These are phyloP conservation scores for Neurospora africana DNA, from an alignment of 495 filamentous ascomycete genomes.

Conservation along the genomic window DNA sequence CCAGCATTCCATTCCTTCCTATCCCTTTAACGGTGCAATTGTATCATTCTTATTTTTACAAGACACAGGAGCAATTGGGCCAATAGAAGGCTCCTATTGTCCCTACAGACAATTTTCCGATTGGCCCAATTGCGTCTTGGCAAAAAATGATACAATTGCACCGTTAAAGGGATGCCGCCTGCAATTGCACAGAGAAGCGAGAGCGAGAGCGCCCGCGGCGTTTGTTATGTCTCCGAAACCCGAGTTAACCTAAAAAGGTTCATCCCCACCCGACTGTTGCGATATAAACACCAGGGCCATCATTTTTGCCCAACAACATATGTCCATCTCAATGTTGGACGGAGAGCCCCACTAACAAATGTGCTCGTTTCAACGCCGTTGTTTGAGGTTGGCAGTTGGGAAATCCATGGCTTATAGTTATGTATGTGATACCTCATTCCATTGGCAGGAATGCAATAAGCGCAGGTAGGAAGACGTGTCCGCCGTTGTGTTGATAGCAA, in stretches of 20 bases:
- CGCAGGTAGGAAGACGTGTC: background rate
- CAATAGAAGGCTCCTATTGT: too few species aligned
- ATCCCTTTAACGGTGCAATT: too few species aligned
- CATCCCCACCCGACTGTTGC: background rate
- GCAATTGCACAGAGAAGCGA: background rate
- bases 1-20: background rate
- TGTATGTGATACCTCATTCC: background rate
- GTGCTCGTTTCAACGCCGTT: background rate
- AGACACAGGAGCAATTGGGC: too few species aligned
- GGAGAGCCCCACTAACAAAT: conserved; percentile 23
- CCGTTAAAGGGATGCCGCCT: too few species aligned
- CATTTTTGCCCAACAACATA: conserved; percentile 55
- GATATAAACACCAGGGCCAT: background rate
- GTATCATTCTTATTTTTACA: too few species aligned
- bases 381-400: background rate
- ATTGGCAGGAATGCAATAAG: background rate
- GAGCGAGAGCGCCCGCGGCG: background rate
- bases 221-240: background rate
- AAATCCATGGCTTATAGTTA: background rate
- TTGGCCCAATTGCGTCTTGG: too few species aligned
- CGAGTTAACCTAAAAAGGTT: background rate
- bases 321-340: conserved; percentile 62
- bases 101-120: too few species aligned
- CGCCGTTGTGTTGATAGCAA: background rate
- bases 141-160: too few species aligned